Evolutionary conservation across 345 rosid species (phyloP).

Genomic region (Salix viminalis): DNA sequence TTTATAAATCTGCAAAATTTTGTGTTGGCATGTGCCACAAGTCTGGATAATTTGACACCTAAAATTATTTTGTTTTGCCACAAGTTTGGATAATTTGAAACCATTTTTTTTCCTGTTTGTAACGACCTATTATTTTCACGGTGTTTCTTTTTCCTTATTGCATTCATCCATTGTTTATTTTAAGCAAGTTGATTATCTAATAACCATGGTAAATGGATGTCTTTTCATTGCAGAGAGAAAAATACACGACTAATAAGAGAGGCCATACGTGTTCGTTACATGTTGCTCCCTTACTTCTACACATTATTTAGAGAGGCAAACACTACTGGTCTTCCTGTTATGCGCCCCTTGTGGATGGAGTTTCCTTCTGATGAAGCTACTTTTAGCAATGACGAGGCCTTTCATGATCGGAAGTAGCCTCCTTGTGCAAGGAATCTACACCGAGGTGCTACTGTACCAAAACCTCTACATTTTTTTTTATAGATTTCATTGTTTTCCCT

Average conservation of each 20-base stretch:
- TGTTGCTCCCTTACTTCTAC: conserved; percentile 86
- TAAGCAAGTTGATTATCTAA: background rate
- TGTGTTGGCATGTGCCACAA: background rate
- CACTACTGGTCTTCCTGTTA: conserved; percentile 69
- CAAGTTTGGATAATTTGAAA: too few species aligned
- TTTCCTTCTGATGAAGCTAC: conserved; percentile 85
- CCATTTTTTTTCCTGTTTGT: background rate
- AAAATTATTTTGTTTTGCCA: too few species aligned
- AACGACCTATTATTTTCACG: background rate
- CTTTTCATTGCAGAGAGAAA: conserved; percentile 58
- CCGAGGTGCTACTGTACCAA: conserved; percentile 48
- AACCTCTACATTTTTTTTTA: background rate
- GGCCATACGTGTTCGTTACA: conserved; percentile 84
- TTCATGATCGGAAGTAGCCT: conserved; percentile 95
- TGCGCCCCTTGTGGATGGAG: conserved; percentile 99
- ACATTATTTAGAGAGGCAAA: conserved; percentile 96
- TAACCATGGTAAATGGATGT: background rate
- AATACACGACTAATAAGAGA: conserved; percentile 82
- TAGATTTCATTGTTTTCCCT: background rate
- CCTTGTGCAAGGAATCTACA: conserved; percentile 88
- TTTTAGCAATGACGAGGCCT: conserved; percentile 85
- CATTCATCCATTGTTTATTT: background rate
- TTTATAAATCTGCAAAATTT: background rate
- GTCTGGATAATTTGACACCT: background rate
- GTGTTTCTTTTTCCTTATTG: background rate